Evolutionary conservation across 202 grass and related monocot species (phyloP).

Genomic region (Saccharum hybrid): DNA sequence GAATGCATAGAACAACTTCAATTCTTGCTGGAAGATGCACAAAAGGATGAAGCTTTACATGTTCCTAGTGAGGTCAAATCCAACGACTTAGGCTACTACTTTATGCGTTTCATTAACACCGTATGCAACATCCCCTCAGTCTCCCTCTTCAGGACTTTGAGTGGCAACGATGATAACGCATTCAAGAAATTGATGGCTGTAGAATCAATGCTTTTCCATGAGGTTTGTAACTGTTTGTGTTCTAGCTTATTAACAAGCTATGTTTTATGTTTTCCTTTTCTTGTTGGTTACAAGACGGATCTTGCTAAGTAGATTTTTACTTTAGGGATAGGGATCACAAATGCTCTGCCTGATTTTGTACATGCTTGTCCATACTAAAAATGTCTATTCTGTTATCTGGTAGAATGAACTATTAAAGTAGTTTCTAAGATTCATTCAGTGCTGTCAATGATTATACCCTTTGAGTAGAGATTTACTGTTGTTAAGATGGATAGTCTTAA

Average conservation of each 20-base stretch:
- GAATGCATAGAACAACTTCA: constrained; percentile 88
- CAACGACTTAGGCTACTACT: constrained; percentile 82
- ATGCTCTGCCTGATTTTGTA: constrained; percentile 14
- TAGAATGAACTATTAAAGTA: constrained; percentile 3
- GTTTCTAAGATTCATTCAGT: neutral
- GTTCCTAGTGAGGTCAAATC: constrained; percentile 52
- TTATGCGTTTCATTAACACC: constrained; percentile 84
- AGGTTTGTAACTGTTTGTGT: constrained; percentile 60
- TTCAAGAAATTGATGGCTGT: constrained; percentile 76
- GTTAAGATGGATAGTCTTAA: neutral
- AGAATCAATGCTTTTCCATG: constrained; percentile 71
- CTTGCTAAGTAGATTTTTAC: neutral
- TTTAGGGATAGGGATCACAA: neutral
- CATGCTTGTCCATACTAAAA: neutral
- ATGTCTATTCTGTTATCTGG: neutral
- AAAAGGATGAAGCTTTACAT: constrained; percentile 65
- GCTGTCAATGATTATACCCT: neutral
- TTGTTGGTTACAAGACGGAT: neutral
- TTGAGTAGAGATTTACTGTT: neutral
- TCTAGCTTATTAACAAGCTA: constrained; percentile 8
- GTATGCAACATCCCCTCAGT: constrained; percentile 92
- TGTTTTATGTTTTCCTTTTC: constrained; percentile 4
- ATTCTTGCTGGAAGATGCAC: constrained; percentile 87
- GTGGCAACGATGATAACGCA: constrained; percentile 80
- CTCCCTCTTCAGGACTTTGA: constrained; percentile 79